Evolutionary conservation across 139 green algal genomes (phyloP).

Genomic region (Coelastrella sp.): DNA sequence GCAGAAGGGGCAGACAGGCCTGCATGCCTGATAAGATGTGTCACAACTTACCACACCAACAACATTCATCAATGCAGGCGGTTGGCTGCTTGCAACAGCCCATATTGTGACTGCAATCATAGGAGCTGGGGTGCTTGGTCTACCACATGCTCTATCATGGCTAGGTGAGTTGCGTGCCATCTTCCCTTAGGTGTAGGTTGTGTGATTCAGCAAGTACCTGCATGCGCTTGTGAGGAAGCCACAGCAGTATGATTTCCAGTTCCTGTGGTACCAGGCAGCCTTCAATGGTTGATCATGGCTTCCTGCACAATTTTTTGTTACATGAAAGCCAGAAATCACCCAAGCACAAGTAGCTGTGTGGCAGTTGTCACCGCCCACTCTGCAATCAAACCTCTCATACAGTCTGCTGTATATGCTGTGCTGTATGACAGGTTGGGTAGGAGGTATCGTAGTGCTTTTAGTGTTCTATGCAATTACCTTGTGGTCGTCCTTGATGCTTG

Average conservation of each 20-base stretch:
- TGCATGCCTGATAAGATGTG: neutral
- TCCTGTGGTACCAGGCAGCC: too few species aligned
- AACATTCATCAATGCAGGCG: conserved; percentile 12
- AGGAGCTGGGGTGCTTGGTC: conserved; percentile 62
- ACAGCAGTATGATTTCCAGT: too few species aligned
- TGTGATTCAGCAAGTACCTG: too few species aligned
- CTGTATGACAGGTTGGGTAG: conserved; percentile 33
- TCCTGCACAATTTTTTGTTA: too few species aligned
- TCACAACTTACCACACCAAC: too few species aligned
- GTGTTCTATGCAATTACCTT: conserved; percentile 46
- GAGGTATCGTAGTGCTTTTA: conserved; percentile 13
- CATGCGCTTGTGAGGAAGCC: too few species aligned
- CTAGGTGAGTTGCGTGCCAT: conserved; percentile 69
- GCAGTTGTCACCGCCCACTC: too few species aligned
- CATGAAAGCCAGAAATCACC: too few species aligned
- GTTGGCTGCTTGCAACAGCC: conserved; percentile 58
- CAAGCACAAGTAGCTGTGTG: neutral
- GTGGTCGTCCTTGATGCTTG: conserved; percentile 68
- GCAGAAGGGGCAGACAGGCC: neutral
- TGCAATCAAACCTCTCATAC: too few species aligned
- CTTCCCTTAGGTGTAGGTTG: neutral
- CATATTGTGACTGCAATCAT: conserved; percentile 72
- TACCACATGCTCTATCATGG: conserved; percentile 72
- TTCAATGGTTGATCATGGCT: too few species aligned
- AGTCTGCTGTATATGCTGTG: too few species aligned